Percentiles rank a stretch among this genome's conserved stretches.
These are phyloP conservation scores for Carex littledalei DNA, from an alignment of 176 grass and related monocot species.

Conservation along the genomic window DNA sequence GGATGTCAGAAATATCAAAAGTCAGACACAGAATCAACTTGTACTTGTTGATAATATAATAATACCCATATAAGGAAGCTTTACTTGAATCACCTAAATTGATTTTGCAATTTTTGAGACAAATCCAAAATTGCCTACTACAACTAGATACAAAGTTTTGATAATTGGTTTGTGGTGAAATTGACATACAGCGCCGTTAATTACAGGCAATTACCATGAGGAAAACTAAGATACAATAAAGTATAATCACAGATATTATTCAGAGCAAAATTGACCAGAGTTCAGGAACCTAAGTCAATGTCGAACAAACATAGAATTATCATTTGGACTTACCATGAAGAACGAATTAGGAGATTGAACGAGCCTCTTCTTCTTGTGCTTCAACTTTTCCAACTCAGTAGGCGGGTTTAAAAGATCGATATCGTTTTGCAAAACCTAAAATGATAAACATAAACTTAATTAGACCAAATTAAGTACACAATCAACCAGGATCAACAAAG, in stretches of 20 bases:
- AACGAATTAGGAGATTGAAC: slow-evolving; percentile 81
- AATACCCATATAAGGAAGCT: not conserved
- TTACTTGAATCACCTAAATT: not conserved
- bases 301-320: not conserved
- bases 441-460: not conserved
- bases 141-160: not conserved
- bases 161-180: not conserved
- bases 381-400: slow-evolving; percentile 62
- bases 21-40: not conserved
- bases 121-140: not conserved
- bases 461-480: not conserved
- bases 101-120: not conserved
- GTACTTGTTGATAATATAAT: not conserved
- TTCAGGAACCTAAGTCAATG: not conserved
- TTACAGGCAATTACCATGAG: not conserved
- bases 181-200: not conserved
- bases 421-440: slow-evolving; percentile 66
- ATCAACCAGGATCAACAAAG: not conserved
- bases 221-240: not conserved
- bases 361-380: slow-evolving; percentile 88
- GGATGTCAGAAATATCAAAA: not conserved
- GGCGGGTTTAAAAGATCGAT: slow-evolving; percentile 81
- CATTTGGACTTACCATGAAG: slow-evolving; percentile 45
- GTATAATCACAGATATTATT: not conserved
- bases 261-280: not conserved